Conservation (phyloP, 192 early-diverging fungal species). For the Phycomyces nitens region DNA sequence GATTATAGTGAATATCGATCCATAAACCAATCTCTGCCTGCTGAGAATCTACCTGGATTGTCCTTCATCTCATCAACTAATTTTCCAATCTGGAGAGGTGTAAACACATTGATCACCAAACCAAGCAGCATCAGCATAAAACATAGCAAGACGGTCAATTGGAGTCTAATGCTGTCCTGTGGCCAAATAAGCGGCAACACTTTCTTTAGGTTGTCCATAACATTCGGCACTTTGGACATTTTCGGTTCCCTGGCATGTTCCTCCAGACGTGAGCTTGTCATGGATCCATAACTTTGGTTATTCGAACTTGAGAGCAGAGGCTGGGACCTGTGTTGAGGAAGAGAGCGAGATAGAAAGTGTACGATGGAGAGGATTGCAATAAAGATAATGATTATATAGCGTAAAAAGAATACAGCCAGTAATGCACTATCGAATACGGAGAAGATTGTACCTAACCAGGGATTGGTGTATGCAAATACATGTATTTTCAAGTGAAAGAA, state of each 20-base stretch:
- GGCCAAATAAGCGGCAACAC: slow-evolving; percentile 88
- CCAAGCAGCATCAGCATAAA: slow-evolving; percentile 63
- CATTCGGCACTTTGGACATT: slow-evolving; percentile 27
- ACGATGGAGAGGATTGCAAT: slow-evolving; percentile 33
- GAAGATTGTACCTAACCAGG: slow-evolving; percentile 5
- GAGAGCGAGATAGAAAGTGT: slow-evolving; percentile 16
- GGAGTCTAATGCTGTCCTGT: slow-evolving; percentile 48
- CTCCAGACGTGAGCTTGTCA: slow-evolving; percentile 14
- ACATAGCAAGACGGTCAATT: slow-evolving; percentile 67
- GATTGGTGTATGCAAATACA: background rate
- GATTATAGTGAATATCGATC: no score
- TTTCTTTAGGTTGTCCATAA: slow-evolving; percentile 50
- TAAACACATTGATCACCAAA: slow-evolving; percentile 77
- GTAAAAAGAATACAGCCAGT: slow-evolving; percentile 36
- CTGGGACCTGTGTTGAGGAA: background rate
- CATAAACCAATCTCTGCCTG: no score
- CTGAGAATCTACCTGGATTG: background rate
- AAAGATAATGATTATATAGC: slow-evolving; percentile 38
- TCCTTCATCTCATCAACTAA: slow-evolving; percentile 56
- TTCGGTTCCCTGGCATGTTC: slow-evolving; percentile 24
- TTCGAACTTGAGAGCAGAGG: background rate
- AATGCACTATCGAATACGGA: slow-evolving; percentile 32
- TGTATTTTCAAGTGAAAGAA: background rate
- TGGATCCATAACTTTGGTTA: background rate
- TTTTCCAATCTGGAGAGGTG: slow-evolving; percentile 77